Evolutionary conservation across 345 rosid genomes (phyloP).

Genomic region (Dipteronia sinensis): DNA sequence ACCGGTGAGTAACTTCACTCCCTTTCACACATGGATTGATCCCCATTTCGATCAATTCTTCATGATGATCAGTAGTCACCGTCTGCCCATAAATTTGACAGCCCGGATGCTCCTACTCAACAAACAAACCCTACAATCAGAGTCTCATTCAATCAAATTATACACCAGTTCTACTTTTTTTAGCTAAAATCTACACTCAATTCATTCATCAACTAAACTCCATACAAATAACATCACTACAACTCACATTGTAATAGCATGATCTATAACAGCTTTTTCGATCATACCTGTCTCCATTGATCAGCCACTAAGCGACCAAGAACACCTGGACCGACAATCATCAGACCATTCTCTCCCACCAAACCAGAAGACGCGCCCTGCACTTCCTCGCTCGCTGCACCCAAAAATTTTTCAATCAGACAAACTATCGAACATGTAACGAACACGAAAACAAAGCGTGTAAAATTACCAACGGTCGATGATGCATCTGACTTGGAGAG

Average conservation of each 20-base stretch:
- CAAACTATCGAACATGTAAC: constrained; percentile 10
- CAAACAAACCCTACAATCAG: no score
- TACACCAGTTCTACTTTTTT: neutral
- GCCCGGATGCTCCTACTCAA: constrained; percentile 72
- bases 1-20: constrained; percentile 41
- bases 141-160: neutral
- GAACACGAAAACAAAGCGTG: neutral
- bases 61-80: constrained; percentile 73
- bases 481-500: constrained; percentile 52
- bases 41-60: constrained; percentile 73
- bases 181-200: neutral
- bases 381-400: constrained; percentile 47
- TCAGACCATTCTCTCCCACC: constrained; percentile 71
- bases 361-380: constrained; percentile 44
- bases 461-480: constrained; percentile 46
- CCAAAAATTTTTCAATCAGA: neutral
- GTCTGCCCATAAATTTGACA: constrained; percentile 86
- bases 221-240: neutral
- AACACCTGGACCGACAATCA: constrained; percentile 94
- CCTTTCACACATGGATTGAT: constrained; percentile 72
- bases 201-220: neutral
- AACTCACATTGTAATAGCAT: neutral
- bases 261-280: no score
- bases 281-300: constrained; percentile 80
- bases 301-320: constrained; percentile 95